Evolutionary conservation across 1,284 basidiomycete genomes (phyloP).

Genomic region (Phylloporus sp.): DNA sequence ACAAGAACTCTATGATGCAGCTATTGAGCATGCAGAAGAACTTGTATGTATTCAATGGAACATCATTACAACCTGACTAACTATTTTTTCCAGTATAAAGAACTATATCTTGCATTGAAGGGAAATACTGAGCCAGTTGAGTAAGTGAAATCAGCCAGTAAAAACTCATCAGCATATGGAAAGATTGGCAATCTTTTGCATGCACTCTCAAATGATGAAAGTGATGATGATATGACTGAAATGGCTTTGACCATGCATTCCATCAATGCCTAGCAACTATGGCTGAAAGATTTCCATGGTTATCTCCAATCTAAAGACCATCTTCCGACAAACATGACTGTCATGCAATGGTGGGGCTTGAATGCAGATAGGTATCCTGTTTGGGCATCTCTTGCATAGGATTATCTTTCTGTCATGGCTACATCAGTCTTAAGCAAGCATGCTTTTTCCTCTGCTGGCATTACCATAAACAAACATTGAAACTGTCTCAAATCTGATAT

Average conservation of each 20-base stretch:
- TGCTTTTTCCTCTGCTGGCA: neutral
- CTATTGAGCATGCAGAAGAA: neutral
- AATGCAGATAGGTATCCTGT: slow-evolving; percentile 8
- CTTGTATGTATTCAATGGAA: neutral
- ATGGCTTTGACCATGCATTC: too few species aligned
- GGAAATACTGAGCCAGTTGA: neutral
- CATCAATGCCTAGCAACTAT: neutral
- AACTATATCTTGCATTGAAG: neutral
- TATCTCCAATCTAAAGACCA: neutral
- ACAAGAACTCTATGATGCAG: neutral
- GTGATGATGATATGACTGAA: neutral
- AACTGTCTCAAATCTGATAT: slow-evolving; percentile 6
- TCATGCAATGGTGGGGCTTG: slow-evolving; percentile 9
- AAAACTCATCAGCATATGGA: neutral
- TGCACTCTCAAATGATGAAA: neutral
- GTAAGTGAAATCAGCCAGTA: neutral
- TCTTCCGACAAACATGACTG: neutral
- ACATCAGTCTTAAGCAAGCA: slow-evolving; percentile 2
- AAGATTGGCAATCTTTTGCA: neutral
- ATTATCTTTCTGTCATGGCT: slow-evolving; percentile 5
- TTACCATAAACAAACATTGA: too few species aligned
- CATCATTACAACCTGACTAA: neutral
- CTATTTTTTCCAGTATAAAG: neutral
- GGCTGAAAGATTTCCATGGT: neutral
- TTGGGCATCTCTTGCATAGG: slow-evolving; percentile 2